Evolutionary conservation across 306 rosid genomes (phyloP), one percentile per base, ranked within the genome.

Genomic region (Lathyrus aphaca): DNA sequence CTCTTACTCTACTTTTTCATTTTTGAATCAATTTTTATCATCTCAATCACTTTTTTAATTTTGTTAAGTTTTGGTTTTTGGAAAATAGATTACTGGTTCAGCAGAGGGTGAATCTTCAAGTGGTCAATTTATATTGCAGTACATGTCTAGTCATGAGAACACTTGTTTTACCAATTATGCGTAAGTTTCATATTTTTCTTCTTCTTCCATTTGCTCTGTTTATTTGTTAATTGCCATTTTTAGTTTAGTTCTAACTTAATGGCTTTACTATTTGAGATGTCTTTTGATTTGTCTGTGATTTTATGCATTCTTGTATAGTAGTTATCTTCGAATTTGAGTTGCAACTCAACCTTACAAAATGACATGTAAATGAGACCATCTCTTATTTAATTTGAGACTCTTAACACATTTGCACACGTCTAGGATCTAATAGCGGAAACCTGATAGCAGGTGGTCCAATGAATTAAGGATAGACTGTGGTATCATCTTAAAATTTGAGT

Each of bases 81-180:
- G 39, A 19, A n/a, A 67, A 67, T 72, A 91, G 96, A 65, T 82
- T 79, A 73, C 77, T 57, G 61, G 77, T 58, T 37, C 88, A 57
- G 56, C 88, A 0, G 89, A 74, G 35, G 85, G 77, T 18, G 90
- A 85, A 67, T 77, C 84, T 74, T 82, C 86, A 50, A 69, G 84
- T 43, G 67, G 66, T 84, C 91, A 82, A 61, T 87, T 88, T 56
- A 60, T 84, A 51, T 25, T 94, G 73, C 82, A 67, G 8, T 87
- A 85, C 72, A 74, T 64, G 50, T 83, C 91, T 27, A 55, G 63
- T 67, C 80, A 46, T 42, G 72, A 62, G 7, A 61, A 69, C 6
- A 75, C 55, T 80, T 94, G 96, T 86, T 76, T 94, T 48, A 69
- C 82, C 62, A 79, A 82, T 62, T 94, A 84, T 69, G 86, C 90